Evolutionary conservation across 257 asterid species (phyloP), one percentile per base, ranked within the genome.

Genomic region (Cruciata laevipes): DNA sequence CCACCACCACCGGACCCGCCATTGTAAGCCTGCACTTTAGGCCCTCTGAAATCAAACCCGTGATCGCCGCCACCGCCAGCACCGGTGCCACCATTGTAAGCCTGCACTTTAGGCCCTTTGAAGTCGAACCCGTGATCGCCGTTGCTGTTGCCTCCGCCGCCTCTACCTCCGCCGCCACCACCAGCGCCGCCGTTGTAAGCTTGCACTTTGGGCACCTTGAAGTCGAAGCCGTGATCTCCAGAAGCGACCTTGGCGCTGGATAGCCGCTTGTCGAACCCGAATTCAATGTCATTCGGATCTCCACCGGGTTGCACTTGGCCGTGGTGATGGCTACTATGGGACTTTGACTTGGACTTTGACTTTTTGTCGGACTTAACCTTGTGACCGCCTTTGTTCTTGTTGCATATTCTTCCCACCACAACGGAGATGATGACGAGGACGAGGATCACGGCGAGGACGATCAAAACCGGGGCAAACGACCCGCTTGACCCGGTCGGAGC

Each of bases 401-500:
- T 80, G 84, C 89, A 85, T 21, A 87, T 33, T 61, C 98, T 84
- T 6, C 96, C 95, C 9, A 85, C 72, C 42, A 91, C 86, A 11
- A 89, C 83, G 6, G 96, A 92, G 67, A 85, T 75, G 47, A 86
- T 80, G 0, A 92, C 83, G 2, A 91, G 61, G 35, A 85, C 91
- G 1, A 89, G 74, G 58, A 91, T 89, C 58, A 88, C 81, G 6
- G 86, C 98, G 68, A 91, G 56, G 67, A 91, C 94, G 0, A 82
- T 77, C 61, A 89, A 81, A 61, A 89, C 98, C 0, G 93, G 95
- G 42, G 82, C 87, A 60, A 88, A 91, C 33, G 98, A 91, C 58
- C 94, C 98, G 63, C 66, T 75, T 6, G 91, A 77, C 63, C 66
- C 82, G 33, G 90, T 59, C n/a, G 80, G 61, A 55, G 86, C 25